Percentiles rank a stretch among this genome's conserved stretches.
phyloP scores from a whole-genome alignment of 108 stramenopile genomes.

The Craspedostauros australis region DNA sequence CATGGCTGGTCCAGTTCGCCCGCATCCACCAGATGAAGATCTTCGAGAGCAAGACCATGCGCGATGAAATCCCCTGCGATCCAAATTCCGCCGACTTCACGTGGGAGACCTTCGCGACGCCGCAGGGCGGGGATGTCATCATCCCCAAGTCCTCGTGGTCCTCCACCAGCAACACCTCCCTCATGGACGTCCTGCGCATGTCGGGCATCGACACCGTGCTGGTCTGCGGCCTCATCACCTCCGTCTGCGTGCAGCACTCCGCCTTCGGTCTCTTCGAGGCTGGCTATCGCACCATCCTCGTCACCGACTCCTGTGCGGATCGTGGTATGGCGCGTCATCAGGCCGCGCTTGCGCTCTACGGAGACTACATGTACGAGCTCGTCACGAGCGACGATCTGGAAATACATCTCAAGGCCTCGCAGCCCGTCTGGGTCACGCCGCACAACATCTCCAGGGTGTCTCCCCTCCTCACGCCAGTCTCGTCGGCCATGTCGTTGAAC shows the following conservation, averaged over 20 bases:
- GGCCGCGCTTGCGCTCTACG: constrained; percentile 57
- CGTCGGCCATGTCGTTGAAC: too few species aligned
- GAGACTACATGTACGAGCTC: constrained; percentile 70
- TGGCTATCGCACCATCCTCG: constrained; percentile 50
- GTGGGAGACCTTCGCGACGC: constrained; percentile 64
- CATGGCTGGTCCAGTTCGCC: constrained; percentile 57
- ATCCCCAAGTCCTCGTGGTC: constrained; percentile 53
- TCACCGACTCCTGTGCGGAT: constrained; percentile 60
- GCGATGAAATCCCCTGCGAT: constrained; percentile 22
- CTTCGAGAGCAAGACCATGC: background rate
- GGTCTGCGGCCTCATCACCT: constrained; percentile 62
- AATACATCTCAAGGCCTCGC: too few species aligned
- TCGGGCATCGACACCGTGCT: constrained; percentile 48
- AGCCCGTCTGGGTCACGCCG: too few species aligned
- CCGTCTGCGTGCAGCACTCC: constrained; percentile 66
- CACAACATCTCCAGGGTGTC: too few species aligned
- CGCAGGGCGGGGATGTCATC: constrained; percentile 35
- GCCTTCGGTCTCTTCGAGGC: constrained; percentile 68
- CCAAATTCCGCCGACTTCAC: constrained; percentile 11
- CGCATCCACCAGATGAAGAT: constrained; percentile 32
- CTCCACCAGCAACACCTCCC: constrained; percentile 28
- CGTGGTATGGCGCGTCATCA: constrained; percentile 48
- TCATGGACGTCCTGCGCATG: constrained; percentile 27
- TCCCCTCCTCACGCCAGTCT: too few species aligned
- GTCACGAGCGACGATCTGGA: constrained; percentile 17